Conservation (phyloP, 2,329 filamentous ascomycete species). For the Volutella citrinella region DNA sequence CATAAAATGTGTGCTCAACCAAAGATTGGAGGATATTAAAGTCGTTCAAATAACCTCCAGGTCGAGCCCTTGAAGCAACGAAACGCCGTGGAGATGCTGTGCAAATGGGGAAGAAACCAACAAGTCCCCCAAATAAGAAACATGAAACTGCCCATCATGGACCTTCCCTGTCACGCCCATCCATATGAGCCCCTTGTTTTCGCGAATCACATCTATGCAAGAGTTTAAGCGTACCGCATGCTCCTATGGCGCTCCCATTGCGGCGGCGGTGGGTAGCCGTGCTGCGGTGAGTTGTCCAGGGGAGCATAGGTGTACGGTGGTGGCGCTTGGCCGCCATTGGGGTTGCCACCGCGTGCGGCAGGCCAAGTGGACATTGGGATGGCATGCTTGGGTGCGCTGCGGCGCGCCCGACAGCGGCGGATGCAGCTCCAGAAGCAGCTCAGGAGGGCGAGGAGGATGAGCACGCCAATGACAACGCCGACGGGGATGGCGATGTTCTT, state of each 20-base stretch:
- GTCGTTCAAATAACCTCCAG: too few relatives aligned
- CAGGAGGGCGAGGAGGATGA: constrained; percentile 67
- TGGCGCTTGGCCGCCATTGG: constrained; percentile 15
- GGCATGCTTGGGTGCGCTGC: constrained; percentile 23
- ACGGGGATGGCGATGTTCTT: constrained; percentile 82
- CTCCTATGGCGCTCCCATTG: constrained; percentile 21
- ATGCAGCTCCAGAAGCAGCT: constrained; percentile 60
- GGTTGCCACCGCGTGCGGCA: constrained; percentile 14
- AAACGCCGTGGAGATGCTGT: constrained; percentile 15
- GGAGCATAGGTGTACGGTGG: constrained; percentile 20
- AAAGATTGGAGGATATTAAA: too few relatives aligned
- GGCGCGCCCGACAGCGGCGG: constrained; percentile 21
- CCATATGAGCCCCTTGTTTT: background rate
- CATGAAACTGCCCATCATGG: too few relatives aligned
- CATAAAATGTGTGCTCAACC: too few relatives aligned
- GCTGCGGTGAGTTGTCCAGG: constrained; percentile 10
- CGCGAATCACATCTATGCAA: constrained; percentile 21
- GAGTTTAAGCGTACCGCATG: too few relatives aligned
- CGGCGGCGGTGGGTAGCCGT: too few relatives aligned
- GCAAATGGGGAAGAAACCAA: constrained; percentile 13
- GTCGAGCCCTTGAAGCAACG: background rate
- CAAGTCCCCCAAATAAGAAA: background rate
- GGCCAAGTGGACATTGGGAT: constrained; percentile 26
- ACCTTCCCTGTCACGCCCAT: too few relatives aligned
- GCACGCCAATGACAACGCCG: constrained; percentile 64